These are phyloP conservation scores for Rubroboletus satanas DNA, from an alignment of 768 basidiomycete species.

Conservation along the genomic window DNA sequence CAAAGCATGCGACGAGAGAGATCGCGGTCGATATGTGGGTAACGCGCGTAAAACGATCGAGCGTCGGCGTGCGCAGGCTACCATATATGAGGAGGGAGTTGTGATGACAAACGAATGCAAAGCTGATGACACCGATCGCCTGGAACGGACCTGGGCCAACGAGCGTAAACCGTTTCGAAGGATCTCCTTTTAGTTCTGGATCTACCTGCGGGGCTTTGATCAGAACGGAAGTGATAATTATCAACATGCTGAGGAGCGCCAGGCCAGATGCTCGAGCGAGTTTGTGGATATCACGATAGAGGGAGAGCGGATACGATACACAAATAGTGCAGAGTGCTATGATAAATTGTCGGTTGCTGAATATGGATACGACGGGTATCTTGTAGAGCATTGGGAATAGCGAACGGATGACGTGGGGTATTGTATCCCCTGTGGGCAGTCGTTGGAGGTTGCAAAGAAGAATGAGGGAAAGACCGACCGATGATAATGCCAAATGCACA, in stretches of 20 bases:
- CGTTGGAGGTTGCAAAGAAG: neutral
- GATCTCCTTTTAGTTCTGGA: slow-evolving; percentile 71
- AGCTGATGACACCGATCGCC: slow-evolving; percentile 96
- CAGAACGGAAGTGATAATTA: slow-evolving; percentile 85
- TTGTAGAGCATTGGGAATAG: slow-evolving; percentile 67
- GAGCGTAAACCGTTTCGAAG: slow-evolving; percentile 68
- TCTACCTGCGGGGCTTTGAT: slow-evolving; percentile 77
- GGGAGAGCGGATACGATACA: slow-evolving; percentile 91
- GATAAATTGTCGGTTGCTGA: slow-evolving; percentile 86
- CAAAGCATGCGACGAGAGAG: slow-evolving; percentile 79
- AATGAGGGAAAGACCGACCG: slow-evolving; percentile 31
- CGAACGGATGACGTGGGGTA: slow-evolving; percentile 89
- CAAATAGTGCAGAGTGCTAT: slow-evolving; percentile 82
- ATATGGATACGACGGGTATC: slow-evolving; percentile 69
- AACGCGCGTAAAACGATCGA: slow-evolving; percentile 89
- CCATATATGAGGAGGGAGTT: slow-evolving; percentile 97
- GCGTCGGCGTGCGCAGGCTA: slow-evolving; percentile 84
- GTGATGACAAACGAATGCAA: slow-evolving; percentile 97
- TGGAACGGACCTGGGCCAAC: slow-evolving; percentile 82
- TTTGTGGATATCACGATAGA: slow-evolving; percentile 98
- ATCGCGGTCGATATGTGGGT: slow-evolving; percentile 88
- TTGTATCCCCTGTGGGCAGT: slow-evolving; percentile 70
- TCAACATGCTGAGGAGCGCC: slow-evolving; percentile 88
- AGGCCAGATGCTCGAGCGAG: slow-evolving; percentile 89
- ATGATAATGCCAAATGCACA: slow-evolving; percentile 98